Evolutionary conservation across 2,329 filamentous ascomycete genomes (phyloP), one percentile per base, ranked within the genome.

Genomic region (Kalmusia sp.): DNA sequence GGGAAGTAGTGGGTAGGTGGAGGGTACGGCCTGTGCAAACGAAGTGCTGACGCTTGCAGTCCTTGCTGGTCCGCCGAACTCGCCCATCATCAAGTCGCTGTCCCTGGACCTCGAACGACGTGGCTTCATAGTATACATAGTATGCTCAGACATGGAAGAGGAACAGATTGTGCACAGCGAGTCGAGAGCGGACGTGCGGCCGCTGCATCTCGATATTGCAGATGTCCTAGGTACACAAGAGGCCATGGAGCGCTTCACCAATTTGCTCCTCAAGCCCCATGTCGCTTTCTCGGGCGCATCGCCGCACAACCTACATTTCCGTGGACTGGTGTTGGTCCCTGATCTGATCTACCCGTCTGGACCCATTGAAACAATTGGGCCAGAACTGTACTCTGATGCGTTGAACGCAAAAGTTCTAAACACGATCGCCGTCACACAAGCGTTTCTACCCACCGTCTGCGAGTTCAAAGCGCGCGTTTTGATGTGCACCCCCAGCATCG

Each of bases 121-220:
- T 59, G 95, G 95, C 4, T 98, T 96, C 73, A 90, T 98, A 55
- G 91, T 98, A 51, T 99, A 92, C 73, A 82, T 99, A 55, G 90
- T 96, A 1, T 93, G 92, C 66, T 89, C 87, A 59, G 91, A 87
- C n/a, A 78, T 87, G 54, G 91, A 96, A 65, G 93, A 98, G 62
- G 92, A 98, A 72, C 82, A 87, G 30, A 78, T 89, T 58, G 87
- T 98, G 12, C 85, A 91, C 55, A 84, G 85, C 55, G 85, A 96
- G 72, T 84, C 87, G n/a, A 83, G 92, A 57, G 82, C 87, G 6
- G 95, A 98, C 70, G 89, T 98, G 59, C 85, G 89, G 58, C 87
- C 93, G 6, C 77, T 99, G 52, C 86, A 86, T 70, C 83, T 98
- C 58, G 92, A 98, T 67, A 86, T 96, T 30, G 90, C 88, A 6